These are phyloP conservation scores for Isatis tinctoria DNA, from an alignment of 345 rosid species.

Conservation along the genomic window DNA sequence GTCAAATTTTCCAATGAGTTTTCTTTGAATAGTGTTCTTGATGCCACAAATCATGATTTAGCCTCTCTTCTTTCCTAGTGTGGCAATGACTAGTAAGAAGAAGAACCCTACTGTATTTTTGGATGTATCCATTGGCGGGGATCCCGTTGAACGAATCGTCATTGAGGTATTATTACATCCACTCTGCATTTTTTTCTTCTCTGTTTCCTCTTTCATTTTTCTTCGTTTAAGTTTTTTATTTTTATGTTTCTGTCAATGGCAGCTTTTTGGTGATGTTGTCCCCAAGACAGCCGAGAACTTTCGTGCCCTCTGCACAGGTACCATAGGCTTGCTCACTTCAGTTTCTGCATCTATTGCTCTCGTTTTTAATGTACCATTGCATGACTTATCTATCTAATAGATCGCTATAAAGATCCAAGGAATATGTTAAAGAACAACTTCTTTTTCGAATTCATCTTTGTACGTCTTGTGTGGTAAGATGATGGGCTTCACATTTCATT, in stretches of 20 bases:
- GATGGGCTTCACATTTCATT: slow-evolving; percentile 6
- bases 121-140: slow-evolving; percentile 71
- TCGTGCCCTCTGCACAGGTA: slow-evolving; percentile 95
- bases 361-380: background rate
- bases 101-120: slow-evolving; percentile 76
- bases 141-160: slow-evolving; percentile 58
- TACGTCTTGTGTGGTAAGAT: background rate
- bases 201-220: background rate
- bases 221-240: background rate
- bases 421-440: background rate
- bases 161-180: slow-evolving; percentile 72
- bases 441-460: background rate
- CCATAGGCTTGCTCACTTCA: background rate
- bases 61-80: too few species aligned
- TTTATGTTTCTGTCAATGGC: slow-evolving; percentile 12
- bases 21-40: background rate
- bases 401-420: background rate
- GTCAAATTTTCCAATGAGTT: too few species aligned
- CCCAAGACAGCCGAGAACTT: slow-evolving; percentile 96
- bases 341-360: background rate
- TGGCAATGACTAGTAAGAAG: slow-evolving; percentile 49
- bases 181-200: background rate
- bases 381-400: background rate
- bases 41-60: background rate
- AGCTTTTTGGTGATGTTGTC: slow-evolving; percentile 90